Conservation (phyloP, 2,329 filamentous ascomycete species). For the Lachnellula cervina region DNA sequence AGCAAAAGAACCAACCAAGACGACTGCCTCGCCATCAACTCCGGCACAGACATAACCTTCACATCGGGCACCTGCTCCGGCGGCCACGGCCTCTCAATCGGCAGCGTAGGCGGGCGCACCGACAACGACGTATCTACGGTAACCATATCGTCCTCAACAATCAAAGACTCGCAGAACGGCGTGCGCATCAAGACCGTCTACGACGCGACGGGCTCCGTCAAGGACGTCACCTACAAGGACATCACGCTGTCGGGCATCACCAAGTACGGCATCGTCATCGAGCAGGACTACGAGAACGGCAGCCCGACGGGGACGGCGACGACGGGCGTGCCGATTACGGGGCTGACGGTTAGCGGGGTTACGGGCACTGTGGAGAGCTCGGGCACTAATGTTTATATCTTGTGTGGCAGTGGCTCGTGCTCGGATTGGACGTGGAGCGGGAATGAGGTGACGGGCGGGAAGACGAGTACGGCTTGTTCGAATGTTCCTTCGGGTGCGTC, state of each 20-base stretch:
- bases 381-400: constrained; percentile 45
- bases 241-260: constrained; percentile 48
- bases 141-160: constrained; percentile 43
- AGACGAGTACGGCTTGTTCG: constrained; percentile 37
- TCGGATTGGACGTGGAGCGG: constrained; percentile 49
- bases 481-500: constrained; percentile 31
- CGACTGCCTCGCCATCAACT: constrained; percentile 56
- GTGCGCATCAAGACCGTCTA: constrained; percentile 35
- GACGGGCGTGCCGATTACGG: constrained; percentile 47
- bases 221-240: constrained; percentile 46
- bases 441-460: constrained; percentile 47
- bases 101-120: constrained; percentile 51
- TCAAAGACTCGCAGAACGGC: constrained; percentile 50
- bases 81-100: constrained; percentile 49
- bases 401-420: constrained; percentile 48
- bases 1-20: constrained; percentile 39
- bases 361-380: constrained; percentile 36
- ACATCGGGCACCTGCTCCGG: constrained; percentile 27
- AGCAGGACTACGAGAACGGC: constrained; percentile 47
- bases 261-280: constrained; percentile 43
- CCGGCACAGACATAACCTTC: constrained; percentile 38
- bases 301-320: constrained; percentile 24
- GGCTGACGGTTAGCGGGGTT: constrained; percentile 41
- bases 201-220: constrained; percentile 37
- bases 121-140: constrained; percentile 52